These are phyloP conservation scores for Hericium coralloides DNA, from an alignment of 768 basidiomycete species.

Conservation along the genomic window DNA sequence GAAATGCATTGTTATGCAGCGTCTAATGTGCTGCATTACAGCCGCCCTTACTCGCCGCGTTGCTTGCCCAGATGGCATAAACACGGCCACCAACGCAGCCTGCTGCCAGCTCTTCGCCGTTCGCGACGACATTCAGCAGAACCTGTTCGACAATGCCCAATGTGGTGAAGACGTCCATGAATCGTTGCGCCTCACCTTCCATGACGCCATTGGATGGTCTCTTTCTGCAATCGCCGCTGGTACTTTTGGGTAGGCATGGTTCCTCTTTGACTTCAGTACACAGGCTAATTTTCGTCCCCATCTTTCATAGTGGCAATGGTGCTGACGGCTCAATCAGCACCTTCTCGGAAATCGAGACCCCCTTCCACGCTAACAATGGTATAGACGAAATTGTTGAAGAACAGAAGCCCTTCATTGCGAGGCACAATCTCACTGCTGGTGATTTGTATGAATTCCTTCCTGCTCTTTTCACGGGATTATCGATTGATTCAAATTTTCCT, in stretches of 20 bases:
- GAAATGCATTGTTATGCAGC: not conserved
- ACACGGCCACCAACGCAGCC: constrained; percentile 20
- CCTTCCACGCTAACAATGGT: constrained; percentile 16
- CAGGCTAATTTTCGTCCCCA: not conserved
- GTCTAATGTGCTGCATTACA: not conserved
- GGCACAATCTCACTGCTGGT: constrained; percentile 30
- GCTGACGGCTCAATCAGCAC: constrained; percentile 18
- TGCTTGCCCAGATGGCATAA: constrained; percentile 22
- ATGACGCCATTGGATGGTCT: constrained; percentile 17
- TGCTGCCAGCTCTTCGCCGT: constrained; percentile 25
- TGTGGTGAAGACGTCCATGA: constrained; percentile 24
- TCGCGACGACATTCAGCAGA: constrained; percentile 22
- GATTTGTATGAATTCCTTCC: constrained; percentile 32
- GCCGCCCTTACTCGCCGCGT: constrained; percentile 17
- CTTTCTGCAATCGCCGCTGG: constrained; percentile 10
- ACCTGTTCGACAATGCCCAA: constrained; percentile 20
- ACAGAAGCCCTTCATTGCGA: constrained; percentile 26
- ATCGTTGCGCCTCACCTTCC: constrained; percentile 20
- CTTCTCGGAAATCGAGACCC: constrained; percentile 6
- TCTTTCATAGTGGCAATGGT: constrained; percentile 16
- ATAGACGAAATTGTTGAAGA: constrained; percentile 10
- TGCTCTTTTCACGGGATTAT: not conserved
- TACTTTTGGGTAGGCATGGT: not conserved
- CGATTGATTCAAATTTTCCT: not conserved
- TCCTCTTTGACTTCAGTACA: not conserved